Evolutionary conservation across 2,329 filamentous ascomycete genomes (phyloP).

Genomic region (Aspergillus japonicus): DNA sequence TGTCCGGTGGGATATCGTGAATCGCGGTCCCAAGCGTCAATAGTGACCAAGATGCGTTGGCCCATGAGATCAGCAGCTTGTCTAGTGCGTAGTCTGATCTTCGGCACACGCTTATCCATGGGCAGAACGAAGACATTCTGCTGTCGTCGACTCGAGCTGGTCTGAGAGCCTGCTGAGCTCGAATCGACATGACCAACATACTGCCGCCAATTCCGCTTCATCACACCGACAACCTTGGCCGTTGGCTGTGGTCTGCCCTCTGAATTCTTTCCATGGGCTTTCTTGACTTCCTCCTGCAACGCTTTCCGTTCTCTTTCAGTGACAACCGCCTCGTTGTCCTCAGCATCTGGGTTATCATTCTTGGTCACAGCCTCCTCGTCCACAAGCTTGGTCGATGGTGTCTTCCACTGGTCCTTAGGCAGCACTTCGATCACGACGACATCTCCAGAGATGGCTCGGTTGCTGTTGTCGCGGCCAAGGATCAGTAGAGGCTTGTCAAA

Average conservation of each 20-base stretch:
- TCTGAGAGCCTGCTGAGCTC: conserved; percentile 72
- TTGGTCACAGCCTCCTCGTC: conserved; percentile 90
- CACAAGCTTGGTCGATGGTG: conserved; percentile 90
- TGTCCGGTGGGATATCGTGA: conserved; percentile 90
- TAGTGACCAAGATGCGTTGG: conserved; percentile 86
- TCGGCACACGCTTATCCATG: conserved; percentile 97
- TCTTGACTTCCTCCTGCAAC: conserved; percentile 87
- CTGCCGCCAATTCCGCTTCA: conserved; percentile 96
- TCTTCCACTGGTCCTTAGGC: conserved; percentile 94
- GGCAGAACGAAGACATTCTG: conserved; percentile 93
- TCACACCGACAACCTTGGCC: conserved; percentile 83
- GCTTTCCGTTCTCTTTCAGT: conserved; percentile 82
- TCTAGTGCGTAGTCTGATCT: conserved; percentile 87
- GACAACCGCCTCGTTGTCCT: conserved; percentile 72
- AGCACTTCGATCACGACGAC: conserved; percentile 90
- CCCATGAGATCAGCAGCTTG: conserved; percentile 87
- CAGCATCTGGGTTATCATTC: conserved; percentile 88
- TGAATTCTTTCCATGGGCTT: conserved; percentile 70
- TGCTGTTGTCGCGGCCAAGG: conserved; percentile 92
- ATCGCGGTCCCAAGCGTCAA: conserved; percentile 93
- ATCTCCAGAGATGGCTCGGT: conserved; percentile 87
- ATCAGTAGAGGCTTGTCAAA: conserved; percentile 88
- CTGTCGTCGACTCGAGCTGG: conserved; percentile 75
- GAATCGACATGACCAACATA: conserved; percentile 95
- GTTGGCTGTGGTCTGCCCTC: conserved; percentile 86